Evolutionary conservation across 2,329 filamentous ascomycete species (phyloP), one percentile per base, ranked within the genome.

Genomic region (Ophiostoma sp.): DNA sequence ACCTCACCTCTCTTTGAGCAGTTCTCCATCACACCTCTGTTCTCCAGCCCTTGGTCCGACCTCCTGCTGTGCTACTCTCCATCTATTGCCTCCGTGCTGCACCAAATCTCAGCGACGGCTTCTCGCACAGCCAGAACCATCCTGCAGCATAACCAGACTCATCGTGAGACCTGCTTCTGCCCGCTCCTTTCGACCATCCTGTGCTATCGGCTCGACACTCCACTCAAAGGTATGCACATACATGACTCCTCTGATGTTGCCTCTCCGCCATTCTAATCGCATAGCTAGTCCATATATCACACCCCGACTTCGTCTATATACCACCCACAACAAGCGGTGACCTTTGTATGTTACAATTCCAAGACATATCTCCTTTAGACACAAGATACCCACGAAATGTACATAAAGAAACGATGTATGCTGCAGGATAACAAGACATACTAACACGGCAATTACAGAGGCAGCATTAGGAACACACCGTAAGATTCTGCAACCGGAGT

Each of bases 291-390:
- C 11, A 27, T 55, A 55, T 11, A 27, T 18, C 9, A 18, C 18
- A 55, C 7, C n/a, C 6, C 58, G 2, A 36, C 12, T 38, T 62
- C 6, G 2, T 11, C 62, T 38, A 16, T 27, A 55, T 47, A 18
- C 14, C 18, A 47, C 49, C 40, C 6, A 8, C 47, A 65, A 68
- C 47, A 58, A 40, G 66, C 66, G 66, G 66, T 68, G 60, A 58
- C 65, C 62, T 63, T 4, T 63, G 44, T 36, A 58, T 27, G 66
- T 58, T 40, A 8, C 16, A 6, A 9, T 7, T n/a, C 58, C 11
- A 27, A 67, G 38, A 60, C 65, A 66, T 38, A 1, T 27, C 40
- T 9, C 27, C 44, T 63, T 63, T 36, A 6, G 18, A 40, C 7
- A 18, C 16, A 5, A 52, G 14, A 42, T 18, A 42, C 55, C 6